Base-by-base conservation (phyloP, 2,329 filamentous ascomycete species). In the Phymatotrichopsis omnivora region DNA sequence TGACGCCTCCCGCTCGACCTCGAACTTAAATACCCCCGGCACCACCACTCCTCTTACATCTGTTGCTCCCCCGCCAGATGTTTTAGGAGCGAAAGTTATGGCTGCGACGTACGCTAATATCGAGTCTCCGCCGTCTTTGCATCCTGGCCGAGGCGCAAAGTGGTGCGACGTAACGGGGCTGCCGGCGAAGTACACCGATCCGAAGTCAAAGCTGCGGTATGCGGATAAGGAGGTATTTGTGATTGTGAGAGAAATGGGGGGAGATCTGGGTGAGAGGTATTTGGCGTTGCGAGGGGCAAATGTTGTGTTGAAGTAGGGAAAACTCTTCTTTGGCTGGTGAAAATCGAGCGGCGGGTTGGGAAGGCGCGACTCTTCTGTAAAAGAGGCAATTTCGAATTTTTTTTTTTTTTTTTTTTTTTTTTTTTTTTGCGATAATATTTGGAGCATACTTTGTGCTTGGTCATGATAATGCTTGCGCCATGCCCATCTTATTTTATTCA, bases 91-190 rank as follows among this genome's bases (percentile, higher is more conserved):
- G 55, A 38, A 43, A 8, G 62, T 67, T 94, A 53, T 91, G 84
- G 31, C 87, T 86, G 53, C 69, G 5, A 95, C 91, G 1, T 98
- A 96, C 64, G 94, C 85, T 5, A 96, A 95, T 61, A 93, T 98
- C 53, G 91, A 96, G 64, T 86, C 85, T 36, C 89, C 91, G 3
- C 91, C 91, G 29, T 91, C 83, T 47, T 69, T 96, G 58, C 75
- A 76, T 59, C 74, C 76, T 5, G 81, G 81, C 39, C 82, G 85
- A 56, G 76, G 84, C 61, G 86, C 80, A 65, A 83, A 82, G 59
- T 98, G 96, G 65, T 98, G 91, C 68, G 93, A 98, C 64, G 75
- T 98, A 58, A 98, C 91, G 1, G 93, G 91, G 1, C 67, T 98
- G 54, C 77, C 85, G n/a, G 85, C 86, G 23, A 81, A 82, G 5